Percentiles rank a stretch among this genome's conserved stretches.
These are phyloP conservation scores for Penicillium oxalicum DNA, from an alignment of 2,329 filamentous ascomycete species.

Conservation along the genomic window DNA sequence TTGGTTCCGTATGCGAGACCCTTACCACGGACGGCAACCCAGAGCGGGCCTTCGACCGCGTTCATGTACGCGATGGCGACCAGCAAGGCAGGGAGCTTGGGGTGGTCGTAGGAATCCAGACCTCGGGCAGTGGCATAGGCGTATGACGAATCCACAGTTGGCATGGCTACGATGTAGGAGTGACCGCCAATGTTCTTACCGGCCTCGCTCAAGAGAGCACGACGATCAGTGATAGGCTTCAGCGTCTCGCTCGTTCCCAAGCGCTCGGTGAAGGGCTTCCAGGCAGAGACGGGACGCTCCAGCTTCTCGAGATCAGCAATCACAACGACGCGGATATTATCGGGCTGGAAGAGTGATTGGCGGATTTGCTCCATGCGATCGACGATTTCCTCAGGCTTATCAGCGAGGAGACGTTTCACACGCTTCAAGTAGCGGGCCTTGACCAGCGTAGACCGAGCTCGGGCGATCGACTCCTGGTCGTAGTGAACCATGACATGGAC, in stretches of 20 bases:
- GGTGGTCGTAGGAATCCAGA: constrained; percentile 67
- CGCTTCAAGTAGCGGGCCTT: constrained; percentile 82
- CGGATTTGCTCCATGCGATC: constrained; percentile 72
- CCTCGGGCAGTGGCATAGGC: constrained; percentile 70
- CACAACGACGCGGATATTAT: constrained; percentile 80
- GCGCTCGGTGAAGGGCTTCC: constrained; percentile 58
- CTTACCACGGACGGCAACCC: constrained; percentile 86
- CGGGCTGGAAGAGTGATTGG: constrained; percentile 68
- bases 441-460: constrained; percentile 75
- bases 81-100: constrained; percentile 73
- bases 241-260: constrained; percentile 53
- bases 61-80: constrained; percentile 90
- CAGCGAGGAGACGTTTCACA: constrained; percentile 71
- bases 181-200: constrained; percentile 69
- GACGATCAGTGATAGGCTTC: constrained; percentile 63
- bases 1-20: constrained; percentile 86
- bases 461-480: constrained; percentile 66
- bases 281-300: constrained; percentile 67
- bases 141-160: constrained; percentile 87
- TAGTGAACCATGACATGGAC: constrained; percentile 74
- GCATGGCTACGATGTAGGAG: constrained; percentile 79
- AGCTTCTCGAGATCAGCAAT: constrained; percentile 75
- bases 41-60: constrained; percentile 86
- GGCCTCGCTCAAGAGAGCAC: constrained; percentile 66
- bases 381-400: constrained; percentile 69